Evolutionary conservation across 495 filamentous ascomycete species (phyloP).

Genomic region (Trichoderma virens): DNA sequence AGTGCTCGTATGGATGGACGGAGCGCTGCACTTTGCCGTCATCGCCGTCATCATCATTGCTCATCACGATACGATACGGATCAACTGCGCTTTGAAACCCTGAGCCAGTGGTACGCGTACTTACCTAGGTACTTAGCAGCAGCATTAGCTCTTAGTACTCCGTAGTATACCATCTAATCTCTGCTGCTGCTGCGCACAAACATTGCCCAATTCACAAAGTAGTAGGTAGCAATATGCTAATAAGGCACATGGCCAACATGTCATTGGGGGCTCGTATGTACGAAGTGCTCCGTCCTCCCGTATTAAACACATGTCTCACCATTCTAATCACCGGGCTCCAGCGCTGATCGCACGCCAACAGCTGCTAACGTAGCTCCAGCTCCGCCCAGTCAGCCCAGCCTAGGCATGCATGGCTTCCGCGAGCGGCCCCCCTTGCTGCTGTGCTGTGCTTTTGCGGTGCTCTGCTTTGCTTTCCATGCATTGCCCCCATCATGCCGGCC

Average conservation of each 20-base stretch:
- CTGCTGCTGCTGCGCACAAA: neutral
- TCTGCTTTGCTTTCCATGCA: neutral
- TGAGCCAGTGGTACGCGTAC: too few species aligned
- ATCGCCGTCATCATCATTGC: too few species aligned
- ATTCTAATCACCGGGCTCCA: constrained; percentile 2
- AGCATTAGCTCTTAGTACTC: too few species aligned
- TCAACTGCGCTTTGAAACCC: too few species aligned
- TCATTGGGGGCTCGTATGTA: neutral
- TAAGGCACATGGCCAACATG: too few species aligned
- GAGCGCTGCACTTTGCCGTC: too few species aligned
- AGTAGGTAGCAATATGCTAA: too few species aligned
- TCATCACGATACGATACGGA: too few species aligned
- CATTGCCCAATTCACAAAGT: neutral
- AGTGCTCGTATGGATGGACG: too few species aligned
- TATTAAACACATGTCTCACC: constrained; percentile 8
- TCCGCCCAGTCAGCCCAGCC: constrained; percentile 7
- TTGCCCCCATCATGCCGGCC: neutral
- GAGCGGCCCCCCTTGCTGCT: neutral
- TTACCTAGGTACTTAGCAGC: too few species aligned
- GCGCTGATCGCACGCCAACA: constrained; percentile 6
- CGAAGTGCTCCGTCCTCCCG: neutral
- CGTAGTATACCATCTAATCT: neutral
- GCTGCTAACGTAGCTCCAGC: neutral
- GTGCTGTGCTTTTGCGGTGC: too few species aligned
- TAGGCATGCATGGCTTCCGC: neutral